phyloP scores from a whole-genome alignment of 495 filamentous ascomycete species.

The Tuber microsphaerosporum region DNA sequence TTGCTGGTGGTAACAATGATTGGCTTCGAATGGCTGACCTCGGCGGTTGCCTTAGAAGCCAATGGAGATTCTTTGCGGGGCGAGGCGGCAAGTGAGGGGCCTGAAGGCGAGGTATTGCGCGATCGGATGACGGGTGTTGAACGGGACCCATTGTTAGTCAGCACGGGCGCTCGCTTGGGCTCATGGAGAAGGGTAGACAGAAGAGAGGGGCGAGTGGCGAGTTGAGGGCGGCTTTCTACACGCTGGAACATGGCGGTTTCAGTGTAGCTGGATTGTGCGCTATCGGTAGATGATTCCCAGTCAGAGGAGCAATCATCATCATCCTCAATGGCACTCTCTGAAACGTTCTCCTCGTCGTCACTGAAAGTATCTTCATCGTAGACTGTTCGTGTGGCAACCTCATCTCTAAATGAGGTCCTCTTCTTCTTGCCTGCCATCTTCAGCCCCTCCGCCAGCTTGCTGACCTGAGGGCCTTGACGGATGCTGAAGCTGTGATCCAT shows the following conservation, averaged over 20 bases:
- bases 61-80: conserved; percentile 48
- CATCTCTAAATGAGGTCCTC: conserved; percentile 75
- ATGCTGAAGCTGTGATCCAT: conserved; percentile 24
- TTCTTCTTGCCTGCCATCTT: conserved; percentile 53
- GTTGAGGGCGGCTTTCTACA: conserved; percentile 78
- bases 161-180: conserved; percentile 57
- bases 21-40: conserved; percentile 73
- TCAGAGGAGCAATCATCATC: conserved; percentile 72
- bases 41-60: conserved; percentile 41
- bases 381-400: conserved; percentile 60
- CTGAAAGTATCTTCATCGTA: conserved; percentile 68
- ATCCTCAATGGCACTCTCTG: conserved; percentile 79
- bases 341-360: conserved; percentile 60
- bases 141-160: conserved; percentile 61
- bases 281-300: conserved; percentile 91
- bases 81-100: conserved; percentile 65
- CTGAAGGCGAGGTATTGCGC: conserved; percentile 63
- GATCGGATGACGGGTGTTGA: conserved; percentile 79
- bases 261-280: conserved; percentile 69
- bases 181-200: conserved; percentile 85
- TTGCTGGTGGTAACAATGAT: conserved; percentile 74
- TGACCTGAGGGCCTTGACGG: conserved; percentile 11
- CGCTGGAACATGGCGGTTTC: conserved; percentile 58
- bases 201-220: conserved; percentile 78
- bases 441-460: conserved; percentile 29